phyloP scores from a whole-genome alignment of 306 rosid species.

The Acacia crassicarpa region DNA sequence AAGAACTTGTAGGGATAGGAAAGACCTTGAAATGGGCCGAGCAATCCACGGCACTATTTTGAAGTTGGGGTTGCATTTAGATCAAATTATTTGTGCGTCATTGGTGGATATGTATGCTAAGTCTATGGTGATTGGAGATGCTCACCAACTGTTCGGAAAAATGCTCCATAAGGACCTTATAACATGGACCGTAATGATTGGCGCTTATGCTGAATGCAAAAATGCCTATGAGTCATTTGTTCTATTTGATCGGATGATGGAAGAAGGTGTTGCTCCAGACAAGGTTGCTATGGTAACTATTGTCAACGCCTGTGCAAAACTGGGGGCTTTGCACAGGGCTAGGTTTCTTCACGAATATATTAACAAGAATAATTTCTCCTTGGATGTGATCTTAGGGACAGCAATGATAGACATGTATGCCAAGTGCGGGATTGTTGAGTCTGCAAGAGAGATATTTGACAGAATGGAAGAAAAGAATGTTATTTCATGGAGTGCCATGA shows the following conservation, averaged over 20 bases:
- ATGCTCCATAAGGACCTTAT: constrained; percentile 63
- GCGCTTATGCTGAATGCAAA: constrained; percentile 52
- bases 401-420: constrained; percentile 82
- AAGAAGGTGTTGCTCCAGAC: constrained; percentile 64
- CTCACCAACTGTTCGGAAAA: constrained; percentile 52
- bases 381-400: constrained; percentile 71
- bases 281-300: constrained; percentile 67
- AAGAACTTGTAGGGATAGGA: constrained; percentile 57
- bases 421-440: constrained; percentile 68
- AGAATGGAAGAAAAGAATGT: constrained; percentile 69
- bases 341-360: constrained; percentile 55
- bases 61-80: constrained; percentile 55
- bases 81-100: constrained; percentile 62
- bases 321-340: constrained; percentile 76
- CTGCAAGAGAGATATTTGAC: constrained; percentile 63
- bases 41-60: constrained; percentile 48
- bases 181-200: constrained; percentile 79
- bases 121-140: constrained; percentile 54
- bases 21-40: constrained; percentile 54
- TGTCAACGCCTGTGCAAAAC: constrained; percentile 73
- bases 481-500: constrained; percentile 85
- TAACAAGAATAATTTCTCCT: constrained; percentile 39
- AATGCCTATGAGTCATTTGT: constrained; percentile 58
- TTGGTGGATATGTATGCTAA: constrained; percentile 72
- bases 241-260: constrained; percentile 73